Percentiles rank a stretch among this genome's conserved stretches.
Evolutionary conservation across 306 rosid species (phyloP).

Genomic region (Gillenia trifoliata): DNA sequence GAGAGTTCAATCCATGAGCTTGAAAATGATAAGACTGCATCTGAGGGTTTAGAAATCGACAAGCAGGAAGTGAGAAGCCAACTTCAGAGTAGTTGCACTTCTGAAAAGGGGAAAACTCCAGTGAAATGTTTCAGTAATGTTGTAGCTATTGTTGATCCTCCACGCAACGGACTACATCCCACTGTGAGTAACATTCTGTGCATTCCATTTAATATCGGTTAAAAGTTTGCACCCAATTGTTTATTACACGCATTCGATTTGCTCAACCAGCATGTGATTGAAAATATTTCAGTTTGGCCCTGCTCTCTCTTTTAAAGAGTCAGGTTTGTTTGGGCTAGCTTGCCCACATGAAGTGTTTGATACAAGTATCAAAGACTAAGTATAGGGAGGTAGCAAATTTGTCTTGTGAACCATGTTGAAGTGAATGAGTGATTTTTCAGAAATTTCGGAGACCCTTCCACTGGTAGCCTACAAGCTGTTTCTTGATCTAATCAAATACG

Average conservation of each 20-base stretch:
- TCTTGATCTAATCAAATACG: background rate
- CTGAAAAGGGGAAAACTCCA: slow-evolving; percentile 43
- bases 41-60: slow-evolving; percentile 35
- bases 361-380: background rate
- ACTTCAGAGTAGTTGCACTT: slow-evolving; percentile 26
- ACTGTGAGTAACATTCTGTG: slow-evolving; percentile 50
- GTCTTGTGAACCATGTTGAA: background rate
- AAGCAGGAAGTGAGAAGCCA: slow-evolving; percentile 33
- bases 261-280: background rate
- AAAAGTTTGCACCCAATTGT: background rate
- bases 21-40: slow-evolving; percentile 34
- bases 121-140: slow-evolving; percentile 57
- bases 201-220: background rate
- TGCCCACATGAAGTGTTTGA: background rate
- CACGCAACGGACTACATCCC: slow-evolving; percentile 93
- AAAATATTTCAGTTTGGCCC: background rate
- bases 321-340: background rate
- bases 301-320: background rate
- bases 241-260: background rate
- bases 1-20: slow-evolving; percentile 34
- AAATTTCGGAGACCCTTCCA: background rate
- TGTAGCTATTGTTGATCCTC: slow-evolving; percentile 97
- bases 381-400: background rate
- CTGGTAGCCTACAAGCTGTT: background rate
- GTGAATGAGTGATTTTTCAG: background rate